Percentiles rank a stretch among this genome's conserved stretches.
Conservation (phyloP, 2,329 filamentous ascomycete species). For the Hypomyces perniciosus region DNA sequence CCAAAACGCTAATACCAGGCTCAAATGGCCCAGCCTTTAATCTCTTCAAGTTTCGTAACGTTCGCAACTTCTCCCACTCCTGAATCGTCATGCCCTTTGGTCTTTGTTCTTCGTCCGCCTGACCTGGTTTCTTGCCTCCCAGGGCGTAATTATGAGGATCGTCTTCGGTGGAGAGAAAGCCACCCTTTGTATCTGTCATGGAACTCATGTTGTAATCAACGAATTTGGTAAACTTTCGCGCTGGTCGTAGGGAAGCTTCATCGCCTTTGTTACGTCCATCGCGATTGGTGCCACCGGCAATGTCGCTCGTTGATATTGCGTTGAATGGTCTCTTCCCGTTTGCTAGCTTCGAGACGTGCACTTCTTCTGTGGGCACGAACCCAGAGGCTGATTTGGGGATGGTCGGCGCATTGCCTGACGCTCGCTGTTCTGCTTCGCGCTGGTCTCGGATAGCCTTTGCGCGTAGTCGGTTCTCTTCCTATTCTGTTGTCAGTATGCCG, state of each 20-base stretch:
- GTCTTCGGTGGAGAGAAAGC: constrained; percentile 84
- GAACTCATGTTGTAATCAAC: constrained; percentile 97
- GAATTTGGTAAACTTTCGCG: constrained; percentile 84
- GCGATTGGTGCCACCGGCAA: constrained; percentile 54
- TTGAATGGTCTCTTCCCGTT: constrained; percentile 64
- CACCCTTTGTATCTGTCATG: constrained; percentile 97
- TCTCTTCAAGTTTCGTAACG: constrained; percentile 65
- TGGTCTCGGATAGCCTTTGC: constrained; percentile 81
- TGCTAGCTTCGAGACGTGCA: constrained; percentile 43
- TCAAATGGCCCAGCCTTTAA: constrained; percentile 80
- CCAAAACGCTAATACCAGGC: constrained; percentile 73
- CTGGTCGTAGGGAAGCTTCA: constrained; percentile 58
- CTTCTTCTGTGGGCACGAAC: constrained; percentile 63
- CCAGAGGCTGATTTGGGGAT: constrained; percentile 53
- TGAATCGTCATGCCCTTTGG: constrained; percentile 83
- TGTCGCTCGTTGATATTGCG: constrained; percentile 47
- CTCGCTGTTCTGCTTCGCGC: constrained; percentile 56
- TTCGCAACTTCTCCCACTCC: constrained; percentile 83
- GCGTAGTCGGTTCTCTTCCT: constrained; percentile 84
- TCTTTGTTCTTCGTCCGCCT: constrained; percentile 47
- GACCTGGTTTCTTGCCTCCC: constrained; percentile 36
- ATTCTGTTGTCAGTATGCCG: constrained; percentile 4
- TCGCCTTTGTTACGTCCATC: constrained; percentile 55
- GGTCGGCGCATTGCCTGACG: constrained; percentile 35
- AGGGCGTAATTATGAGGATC: constrained; percentile 82